Base-by-base conservation (phyloP, 176 grass and related monocot genomes). In the Poa annua region DNA sequence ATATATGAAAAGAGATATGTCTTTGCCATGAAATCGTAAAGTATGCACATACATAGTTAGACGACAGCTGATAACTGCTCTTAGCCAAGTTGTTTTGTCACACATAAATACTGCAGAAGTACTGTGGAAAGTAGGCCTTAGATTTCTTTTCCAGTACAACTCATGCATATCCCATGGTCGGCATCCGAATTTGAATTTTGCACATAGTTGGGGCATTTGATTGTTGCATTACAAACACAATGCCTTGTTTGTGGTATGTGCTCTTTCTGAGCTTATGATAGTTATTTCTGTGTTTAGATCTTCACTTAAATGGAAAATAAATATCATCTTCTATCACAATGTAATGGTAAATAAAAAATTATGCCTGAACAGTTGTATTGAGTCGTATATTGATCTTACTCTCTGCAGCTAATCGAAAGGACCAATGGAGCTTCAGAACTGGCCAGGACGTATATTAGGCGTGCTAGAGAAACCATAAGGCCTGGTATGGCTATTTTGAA, bases 361-460 rank as follows among this genome's bases (percentile, higher is more conserved):
- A 19, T 60, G 6, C 71, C 19, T 64, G 54, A 50, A 53, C 36
- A 64, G 21, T 76, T 81, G 8, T 74, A 14, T 76, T 76, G 51
- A 81, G 63, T 55, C 26, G n/a, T 65, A 34, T 74, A 22, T 74
- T 75, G 24, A 38, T 77, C 79, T 80, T 53, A 84, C 63, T 91
- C 19, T 84, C 79, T 85, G 69, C 83, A 99, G 96, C 83, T 99
- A 79, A 83, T 86, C 1, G 85, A 99, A 91, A 78, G 78, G 78
- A 81, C 86, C 38, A 85, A 68, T 94, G 83, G 24, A 73, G 96
- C 96, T 77, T 90, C 89, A 87, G 93, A 96, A 84, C 45, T 92
- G 78, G 89, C 96, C 44, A 96, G 79, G 66, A 51, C 69, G 59
- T 94, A 89, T 66, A 88, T 99, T 76, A 92, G 83, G 63, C 89